Evolutionary conservation across 1,284 basidiomycete genomes (phyloP).

Genomic region (Boletus sp.): DNA sequence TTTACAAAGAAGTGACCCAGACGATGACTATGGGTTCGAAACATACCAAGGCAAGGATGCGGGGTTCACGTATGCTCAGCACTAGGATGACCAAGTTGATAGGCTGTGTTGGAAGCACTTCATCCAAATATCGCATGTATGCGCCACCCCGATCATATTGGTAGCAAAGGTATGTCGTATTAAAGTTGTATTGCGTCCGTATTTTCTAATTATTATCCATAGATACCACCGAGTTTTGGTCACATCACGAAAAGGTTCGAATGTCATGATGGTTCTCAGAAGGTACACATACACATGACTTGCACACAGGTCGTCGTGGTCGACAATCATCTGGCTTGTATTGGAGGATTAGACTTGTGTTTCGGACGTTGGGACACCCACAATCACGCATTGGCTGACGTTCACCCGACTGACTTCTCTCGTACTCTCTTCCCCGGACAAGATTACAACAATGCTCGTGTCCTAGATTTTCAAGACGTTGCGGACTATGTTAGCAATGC

Average conservation of each 20-base stretch:
- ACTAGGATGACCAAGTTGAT: slow-evolving; percentile 10
- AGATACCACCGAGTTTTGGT: slow-evolving; percentile 79
- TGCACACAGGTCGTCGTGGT: slow-evolving; percentile 65
- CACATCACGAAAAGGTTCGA: slow-evolving; percentile 70
- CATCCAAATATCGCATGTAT: slow-evolving; percentile 85
- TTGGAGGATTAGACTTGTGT: slow-evolving; percentile 88
- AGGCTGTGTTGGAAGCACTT: slow-evolving; percentile 76
- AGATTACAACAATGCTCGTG: slow-evolving; percentile 86
- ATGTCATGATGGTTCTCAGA: neutral
- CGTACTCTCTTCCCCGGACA: slow-evolving; percentile 89
- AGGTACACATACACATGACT: neutral
- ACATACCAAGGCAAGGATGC: slow-evolving; percentile 67
- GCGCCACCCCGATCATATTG: slow-evolving; percentile 87
- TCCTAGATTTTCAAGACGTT: slow-evolving; percentile 81
- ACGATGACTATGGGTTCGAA: slow-evolving; percentile 86
- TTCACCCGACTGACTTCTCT: slow-evolving; percentile 80
- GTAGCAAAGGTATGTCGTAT: slow-evolving; percentile 56
- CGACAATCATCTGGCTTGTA: slow-evolving; percentile 78
- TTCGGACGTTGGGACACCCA: slow-evolving; percentile 95
- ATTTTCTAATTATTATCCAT: neutral
- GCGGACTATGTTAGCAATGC: slow-evolving; percentile 74
- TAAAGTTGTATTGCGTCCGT: neutral
- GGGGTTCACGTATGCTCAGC: neutral
- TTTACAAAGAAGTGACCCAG: slow-evolving; percentile 89
- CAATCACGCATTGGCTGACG: slow-evolving; percentile 83